Conservation (phyloP, 2,329 filamentous ascomycete genomes). For the Epichloe amarillans region DNA sequence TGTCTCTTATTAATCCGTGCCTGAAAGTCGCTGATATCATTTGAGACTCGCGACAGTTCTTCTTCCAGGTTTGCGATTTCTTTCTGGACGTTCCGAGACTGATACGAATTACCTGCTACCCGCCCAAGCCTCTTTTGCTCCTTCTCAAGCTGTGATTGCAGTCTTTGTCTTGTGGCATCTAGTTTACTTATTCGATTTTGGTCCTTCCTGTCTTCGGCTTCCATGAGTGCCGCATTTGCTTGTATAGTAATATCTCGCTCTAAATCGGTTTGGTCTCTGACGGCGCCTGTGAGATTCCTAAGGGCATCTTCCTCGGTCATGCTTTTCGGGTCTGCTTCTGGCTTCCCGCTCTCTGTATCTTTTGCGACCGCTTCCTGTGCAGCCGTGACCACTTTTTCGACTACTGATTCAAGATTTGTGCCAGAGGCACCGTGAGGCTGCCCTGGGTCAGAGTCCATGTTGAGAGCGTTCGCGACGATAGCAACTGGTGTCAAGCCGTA, state of each 20-base stretch:
- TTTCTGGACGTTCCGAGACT: slow-evolving; percentile 44
- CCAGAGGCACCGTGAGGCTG: slow-evolving; percentile 9
- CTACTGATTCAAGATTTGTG: slow-evolving; percentile 14
- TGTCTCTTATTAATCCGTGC: slow-evolving; percentile 67
- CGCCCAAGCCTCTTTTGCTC: slow-evolving; percentile 33
- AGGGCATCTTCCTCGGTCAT: slow-evolving; percentile 48
- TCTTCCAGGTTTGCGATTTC: slow-evolving; percentile 54
- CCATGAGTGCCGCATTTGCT: slow-evolving; percentile 44
- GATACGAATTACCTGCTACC: slow-evolving; percentile 30
- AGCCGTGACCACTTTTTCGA: slow-evolving; percentile 18
- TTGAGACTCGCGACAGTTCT: slow-evolving; percentile 50
- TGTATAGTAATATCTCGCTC: slow-evolving; percentile 69
- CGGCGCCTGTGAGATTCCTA: slow-evolving; percentile 49
- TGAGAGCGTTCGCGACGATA: background rate
- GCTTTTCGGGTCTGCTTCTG: slow-evolving; percentile 12
- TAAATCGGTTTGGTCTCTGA: slow-evolving; percentile 78
- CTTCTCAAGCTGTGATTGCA: slow-evolving; percentile 51
- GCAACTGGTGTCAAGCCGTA: background rate
- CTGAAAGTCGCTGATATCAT: slow-evolving; percentile 69
- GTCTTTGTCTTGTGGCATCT: slow-evolving; percentile 38
- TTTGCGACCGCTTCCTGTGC: slow-evolving; percentile 12
- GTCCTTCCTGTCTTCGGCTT: slow-evolving; percentile 50
- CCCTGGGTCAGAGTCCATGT: slow-evolving; percentile 16
- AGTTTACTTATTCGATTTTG: slow-evolving; percentile 48
- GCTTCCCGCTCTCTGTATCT: slow-evolving; percentile 3